Conservation (phyloP, 1,284 basidiomycete species). For the Austroboletus novae-zelandiae region DNA sequence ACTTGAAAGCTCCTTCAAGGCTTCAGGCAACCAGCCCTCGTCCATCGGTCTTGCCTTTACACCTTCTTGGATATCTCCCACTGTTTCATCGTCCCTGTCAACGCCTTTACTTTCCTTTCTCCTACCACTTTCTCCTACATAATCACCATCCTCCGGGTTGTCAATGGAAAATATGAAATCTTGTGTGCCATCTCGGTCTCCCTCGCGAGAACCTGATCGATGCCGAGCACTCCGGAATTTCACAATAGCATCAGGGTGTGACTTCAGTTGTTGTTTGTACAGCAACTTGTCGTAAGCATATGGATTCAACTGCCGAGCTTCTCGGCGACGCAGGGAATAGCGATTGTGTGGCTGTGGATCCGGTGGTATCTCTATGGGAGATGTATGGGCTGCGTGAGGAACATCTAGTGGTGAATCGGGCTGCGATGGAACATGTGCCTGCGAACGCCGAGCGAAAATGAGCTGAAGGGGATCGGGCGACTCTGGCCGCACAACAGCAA, state of each 20-base stretch:
- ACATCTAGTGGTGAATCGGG: background rate
- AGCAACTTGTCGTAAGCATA: conserved; percentile 48
- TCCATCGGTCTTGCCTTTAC: background rate
- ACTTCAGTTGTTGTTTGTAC: conserved; percentile 47
- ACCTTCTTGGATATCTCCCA: background rate
- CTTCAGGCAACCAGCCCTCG: conserved; percentile 27
- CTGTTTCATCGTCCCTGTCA: conserved; percentile 2
- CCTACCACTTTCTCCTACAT: conserved; percentile 15
- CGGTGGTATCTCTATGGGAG: conserved; percentile 9
- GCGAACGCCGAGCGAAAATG: conserved; percentile 5
- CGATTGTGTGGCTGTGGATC: conserved; percentile 29
- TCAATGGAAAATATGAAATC: conserved; percentile 17
- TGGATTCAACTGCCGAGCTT: conserved; percentile 51
- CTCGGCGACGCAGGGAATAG: conserved; percentile 51
- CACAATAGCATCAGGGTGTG: conserved; percentile 59
- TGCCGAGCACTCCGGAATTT: conserved; percentile 37
- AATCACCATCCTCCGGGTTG: conserved; percentile 27
- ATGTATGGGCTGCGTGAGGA: background rate
- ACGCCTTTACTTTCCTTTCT: conserved; percentile 14
- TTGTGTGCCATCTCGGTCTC: conserved; percentile 31
- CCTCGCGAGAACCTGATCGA: conserved; percentile 4
- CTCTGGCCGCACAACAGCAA: conserved; percentile 9
- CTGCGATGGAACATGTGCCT: background rate
- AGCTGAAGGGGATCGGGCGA: conserved; percentile 29
- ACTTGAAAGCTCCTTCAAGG: conserved; percentile 35